Conservation (phyloP, 2,329 filamentous ascomycete species). For the Scedosporium dehoogii region DNA sequence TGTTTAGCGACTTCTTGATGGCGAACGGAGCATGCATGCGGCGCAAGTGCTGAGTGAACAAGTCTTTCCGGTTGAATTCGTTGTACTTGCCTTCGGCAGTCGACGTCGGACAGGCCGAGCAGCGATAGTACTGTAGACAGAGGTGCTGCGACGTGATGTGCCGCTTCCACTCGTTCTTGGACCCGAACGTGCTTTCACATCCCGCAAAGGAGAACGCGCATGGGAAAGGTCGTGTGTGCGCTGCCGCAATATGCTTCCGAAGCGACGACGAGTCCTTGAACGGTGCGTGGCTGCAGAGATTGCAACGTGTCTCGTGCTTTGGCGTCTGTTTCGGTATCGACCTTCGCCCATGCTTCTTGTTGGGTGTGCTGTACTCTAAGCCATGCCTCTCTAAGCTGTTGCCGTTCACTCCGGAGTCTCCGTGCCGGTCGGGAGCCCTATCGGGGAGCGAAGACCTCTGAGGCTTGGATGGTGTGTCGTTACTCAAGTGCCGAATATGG, state of each 20-base stretch:
- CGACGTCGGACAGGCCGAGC: slow-evolving; percentile 48
- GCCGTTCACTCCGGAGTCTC: slow-evolving; percentile 10
- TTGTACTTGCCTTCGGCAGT: slow-evolving; percentile 47
- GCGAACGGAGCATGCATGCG: slow-evolving; percentile 79
- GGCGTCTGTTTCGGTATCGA: slow-evolving; percentile 35
- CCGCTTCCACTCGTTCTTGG: slow-evolving; percentile 97
- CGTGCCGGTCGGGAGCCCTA: slow-evolving; percentile 21
- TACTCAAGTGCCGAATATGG: slow-evolving; percentile 47
- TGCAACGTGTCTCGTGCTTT: slow-evolving; percentile 53
- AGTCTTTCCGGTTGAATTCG: slow-evolving; percentile 87
- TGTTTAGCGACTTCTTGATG: slow-evolving; percentile 46
- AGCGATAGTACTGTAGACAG: slow-evolving; percentile 54
- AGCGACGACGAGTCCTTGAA: slow-evolving; percentile 59
- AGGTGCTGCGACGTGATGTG: slow-evolving; percentile 90
- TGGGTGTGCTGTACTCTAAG: slow-evolving; percentile 13
- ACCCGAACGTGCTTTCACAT: slow-evolving; percentile 74
- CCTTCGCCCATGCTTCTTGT: slow-evolving; percentile 22
- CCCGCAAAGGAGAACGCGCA: slow-evolving; percentile 82
- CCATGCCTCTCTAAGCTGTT: not conserved
- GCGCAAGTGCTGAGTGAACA: slow-evolving; percentile 88
- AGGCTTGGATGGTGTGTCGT: slow-evolving; percentile 23
- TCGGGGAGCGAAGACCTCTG: slow-evolving; percentile 25
- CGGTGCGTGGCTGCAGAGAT: slow-evolving; percentile 51
- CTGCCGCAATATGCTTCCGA: slow-evolving; percentile 57
- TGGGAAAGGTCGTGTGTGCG: slow-evolving; percentile 64